These are phyloP conservation scores for Hypoxylon sp. DNA, from an alignment of 2,329 filamentous ascomycete genomes.

Conservation along the genomic window DNA sequence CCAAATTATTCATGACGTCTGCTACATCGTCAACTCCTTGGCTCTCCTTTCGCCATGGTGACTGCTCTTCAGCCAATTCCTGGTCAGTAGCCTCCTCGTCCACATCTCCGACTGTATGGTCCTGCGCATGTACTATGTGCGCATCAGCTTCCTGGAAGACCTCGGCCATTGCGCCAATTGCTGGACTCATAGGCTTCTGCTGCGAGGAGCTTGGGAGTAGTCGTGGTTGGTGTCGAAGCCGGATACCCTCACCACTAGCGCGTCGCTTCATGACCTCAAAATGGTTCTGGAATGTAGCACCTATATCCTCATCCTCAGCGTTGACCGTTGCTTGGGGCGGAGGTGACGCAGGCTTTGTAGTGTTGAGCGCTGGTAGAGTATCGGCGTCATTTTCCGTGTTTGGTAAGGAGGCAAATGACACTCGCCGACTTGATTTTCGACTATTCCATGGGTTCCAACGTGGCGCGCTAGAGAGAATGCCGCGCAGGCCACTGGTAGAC, in stretches of 20 bases:
- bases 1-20: constrained; percentile 61
- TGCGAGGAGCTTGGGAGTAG: constrained; percentile 61
- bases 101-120: constrained; percentile 30
- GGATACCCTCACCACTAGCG: constrained; percentile 42
- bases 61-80: constrained; percentile 44
- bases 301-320: constrained; percentile 51
- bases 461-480: constrained; percentile 44
- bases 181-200: constrained; percentile 56
- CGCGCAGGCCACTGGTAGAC: constrained; percentile 32
- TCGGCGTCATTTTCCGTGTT: constrained; percentile 45
- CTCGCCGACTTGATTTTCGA: constrained; percentile 45
- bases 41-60: constrained; percentile 50
- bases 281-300: constrained; percentile 61
- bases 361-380: constrained; percentile 20
- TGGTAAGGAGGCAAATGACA: constrained; percentile 54
- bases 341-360: constrained; percentile 56
- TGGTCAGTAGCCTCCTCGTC: constrained; percentile 24
- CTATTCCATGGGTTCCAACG: constrained; percentile 37
- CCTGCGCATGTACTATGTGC: constrained; percentile 19
- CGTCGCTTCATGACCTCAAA: constrained; percentile 61
- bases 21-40: constrained; percentile 58
- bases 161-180: constrained; percentile 62
- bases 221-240: constrained; percentile 47
- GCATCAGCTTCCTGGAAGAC: constrained; percentile 63
- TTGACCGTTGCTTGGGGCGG: constrained; percentile 57